Evolutionary conservation across 2,329 filamentous ascomycete species (phyloP).

Genomic region (Biscogniauxia marginata): DNA sequence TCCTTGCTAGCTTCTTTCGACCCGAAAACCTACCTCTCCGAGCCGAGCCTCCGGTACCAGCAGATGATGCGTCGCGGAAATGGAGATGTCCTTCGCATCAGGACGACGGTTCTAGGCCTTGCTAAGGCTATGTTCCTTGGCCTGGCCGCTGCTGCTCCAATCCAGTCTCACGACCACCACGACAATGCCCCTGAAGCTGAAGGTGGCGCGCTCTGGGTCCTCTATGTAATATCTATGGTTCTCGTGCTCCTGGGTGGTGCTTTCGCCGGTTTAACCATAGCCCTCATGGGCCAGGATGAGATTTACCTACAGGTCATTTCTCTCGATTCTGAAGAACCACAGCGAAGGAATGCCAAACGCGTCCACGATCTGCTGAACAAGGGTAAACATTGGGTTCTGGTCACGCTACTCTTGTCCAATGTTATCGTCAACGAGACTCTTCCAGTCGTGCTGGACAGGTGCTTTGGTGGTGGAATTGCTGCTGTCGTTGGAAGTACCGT

Average conservation of each 20-base stretch:
- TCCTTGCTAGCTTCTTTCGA: background rate
- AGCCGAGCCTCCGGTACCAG: background rate
- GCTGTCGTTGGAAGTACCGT: constrained; percentile 92
- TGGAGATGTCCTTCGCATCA: constrained; percentile 37
- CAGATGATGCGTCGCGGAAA: constrained; percentile 23
- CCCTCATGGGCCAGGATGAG: constrained; percentile 77
- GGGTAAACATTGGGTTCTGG: constrained; percentile 97
- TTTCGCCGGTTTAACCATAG: constrained; percentile 92
- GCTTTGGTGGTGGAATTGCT: constrained; percentile 89
- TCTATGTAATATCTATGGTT: constrained; percentile 73
- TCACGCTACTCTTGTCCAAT: constrained; percentile 90
- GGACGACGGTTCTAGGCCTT: constrained; percentile 50
- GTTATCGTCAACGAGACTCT: constrained; percentile 98
- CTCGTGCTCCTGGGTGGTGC: constrained; percentile 87
- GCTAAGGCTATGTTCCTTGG: constrained; percentile 39
- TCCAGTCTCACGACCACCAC: constrained; percentile 37
- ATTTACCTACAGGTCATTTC: constrained; percentile 96
- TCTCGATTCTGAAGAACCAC: constrained; percentile 78
- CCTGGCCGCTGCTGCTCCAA: constrained; percentile 46
- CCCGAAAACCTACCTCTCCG: constrained; percentile 5
- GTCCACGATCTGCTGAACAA: constrained; percentile 78
- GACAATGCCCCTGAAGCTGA: constrained; percentile 50
- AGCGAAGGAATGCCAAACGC: constrained; percentile 79
- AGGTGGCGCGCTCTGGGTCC: constrained; percentile 73
- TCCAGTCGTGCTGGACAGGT: constrained; percentile 91